Evolutionary conservation across 331 rosid species (phyloP).

Genomic region (Rosa hybrid): DNA sequence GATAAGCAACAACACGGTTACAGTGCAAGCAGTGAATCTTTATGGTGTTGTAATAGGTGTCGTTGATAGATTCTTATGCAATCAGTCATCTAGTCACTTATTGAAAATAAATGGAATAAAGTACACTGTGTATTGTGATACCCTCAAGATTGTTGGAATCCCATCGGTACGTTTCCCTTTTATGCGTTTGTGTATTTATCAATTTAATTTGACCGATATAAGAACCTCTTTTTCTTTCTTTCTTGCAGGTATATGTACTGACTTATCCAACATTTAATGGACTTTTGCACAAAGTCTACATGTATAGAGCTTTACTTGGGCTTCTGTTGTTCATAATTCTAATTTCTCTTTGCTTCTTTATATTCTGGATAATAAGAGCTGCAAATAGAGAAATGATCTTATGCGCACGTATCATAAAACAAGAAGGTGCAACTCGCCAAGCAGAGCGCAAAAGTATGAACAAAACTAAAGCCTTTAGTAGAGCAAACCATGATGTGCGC

Average conservation of each 20-base stretch:
- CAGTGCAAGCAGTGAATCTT: background rate
- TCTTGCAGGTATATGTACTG: constrained; percentile 21
- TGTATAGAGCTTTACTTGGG: constrained; percentile 3
- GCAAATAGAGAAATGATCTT: constrained; percentile 29
- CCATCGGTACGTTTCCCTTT: constrained; percentile 11
- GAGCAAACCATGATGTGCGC: constrained; percentile 32
- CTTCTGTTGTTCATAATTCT: constrained; percentile 9
- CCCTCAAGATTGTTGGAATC: constrained; percentile 19
- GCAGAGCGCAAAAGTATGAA: constrained; percentile 39
- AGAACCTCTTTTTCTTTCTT: background rate
- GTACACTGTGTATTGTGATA: constrained; percentile 20
- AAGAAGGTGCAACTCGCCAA: constrained; percentile 28
- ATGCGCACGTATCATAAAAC: constrained; percentile 31
- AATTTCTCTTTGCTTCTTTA: constrained; percentile 1
- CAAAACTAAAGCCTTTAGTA: constrained; percentile 21
- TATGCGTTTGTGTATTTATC: background rate
- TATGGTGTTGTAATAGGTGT: background rate
- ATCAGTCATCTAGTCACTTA: background rate
- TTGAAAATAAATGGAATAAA: background rate
- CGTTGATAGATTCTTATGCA: background rate
- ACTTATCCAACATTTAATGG: background rate
- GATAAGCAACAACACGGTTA: constrained; percentile 1
- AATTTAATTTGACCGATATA: background rate
- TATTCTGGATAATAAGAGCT: constrained; percentile 24
- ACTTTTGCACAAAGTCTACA: background rate